These are phyloP conservation scores for Yarrowia keelungensis DNA, from an alignment of 805 yeast genomes.

Conservation along the genomic window DNA sequence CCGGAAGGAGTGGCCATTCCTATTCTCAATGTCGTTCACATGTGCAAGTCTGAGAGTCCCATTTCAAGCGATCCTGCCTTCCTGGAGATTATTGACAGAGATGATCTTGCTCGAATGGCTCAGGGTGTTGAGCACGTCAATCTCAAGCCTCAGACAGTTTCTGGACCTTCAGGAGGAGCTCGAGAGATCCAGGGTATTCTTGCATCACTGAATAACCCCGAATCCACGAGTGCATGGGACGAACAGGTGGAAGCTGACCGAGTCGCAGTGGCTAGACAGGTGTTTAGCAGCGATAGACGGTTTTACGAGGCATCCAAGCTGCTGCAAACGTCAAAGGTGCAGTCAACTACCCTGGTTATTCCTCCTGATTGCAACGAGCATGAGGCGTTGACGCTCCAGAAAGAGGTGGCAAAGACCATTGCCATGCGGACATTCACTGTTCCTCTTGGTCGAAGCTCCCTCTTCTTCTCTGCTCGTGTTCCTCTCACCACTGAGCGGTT, in stretches of 20 bases:
- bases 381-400: slow-evolving; percentile 61
- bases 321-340: slow-evolving; percentile 72
- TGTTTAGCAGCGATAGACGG: slow-evolving; percentile 80
- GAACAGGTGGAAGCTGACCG: slow-evolving; percentile 74
- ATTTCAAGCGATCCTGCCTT: slow-evolving; percentile 48
- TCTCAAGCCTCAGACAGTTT: slow-evolving; percentile 38
- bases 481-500: slow-evolving; percentile 88
- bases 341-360: slow-evolving; percentile 53
- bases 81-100: slow-evolving; percentile 70
- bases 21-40: slow-evolving; percentile 56
- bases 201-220: slow-evolving; percentile 54
- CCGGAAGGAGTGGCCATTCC: slow-evolving; percentile 78
- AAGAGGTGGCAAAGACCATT: slow-evolving; percentile 63
- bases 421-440: slow-evolving; percentile 76
- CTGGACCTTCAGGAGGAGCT: slow-evolving; percentile 41
- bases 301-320: slow-evolving; percentile 77
- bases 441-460: slow-evolving; percentile 79
- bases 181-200: slow-evolving; percentile 56
- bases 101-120: slow-evolving; percentile 58
- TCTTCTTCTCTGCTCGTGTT: slow-evolving; percentile 68
- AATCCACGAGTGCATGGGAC: slow-evolving; percentile 66
- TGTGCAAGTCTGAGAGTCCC: slow-evolving; percentile 53
- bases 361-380: slow-evolving; percentile 60
- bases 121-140: slow-evolving; percentile 37
- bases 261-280: slow-evolving; percentile 68